Evolutionary conservation across 495 filamentous ascomycete genomes (phyloP).

Genomic region (Xylaria flabelliformis): DNA sequence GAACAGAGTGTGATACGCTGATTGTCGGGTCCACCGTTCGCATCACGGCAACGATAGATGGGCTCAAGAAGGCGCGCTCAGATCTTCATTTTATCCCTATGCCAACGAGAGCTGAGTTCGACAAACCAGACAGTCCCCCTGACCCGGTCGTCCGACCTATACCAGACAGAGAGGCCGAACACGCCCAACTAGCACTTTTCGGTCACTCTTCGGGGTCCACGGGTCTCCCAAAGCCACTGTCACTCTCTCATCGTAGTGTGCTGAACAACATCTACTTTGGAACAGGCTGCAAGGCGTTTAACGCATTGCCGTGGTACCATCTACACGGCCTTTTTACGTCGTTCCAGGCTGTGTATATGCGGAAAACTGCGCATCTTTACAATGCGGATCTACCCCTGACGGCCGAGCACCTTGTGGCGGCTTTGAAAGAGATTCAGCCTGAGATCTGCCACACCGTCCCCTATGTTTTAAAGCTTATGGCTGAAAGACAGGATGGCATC

Average conservation of each 20-base stretch:
- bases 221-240: constrained; percentile 61
- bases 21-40: constrained; percentile 44
- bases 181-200: constrained; percentile 50
- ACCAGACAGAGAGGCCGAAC: constrained; percentile 47
- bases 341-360: constrained; percentile 58
- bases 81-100: constrained; percentile 42
- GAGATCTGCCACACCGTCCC: constrained; percentile 63
- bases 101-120: constrained; percentile 46
- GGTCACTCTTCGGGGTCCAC: constrained; percentile 67
- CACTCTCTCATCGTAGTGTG: constrained; percentile 40
- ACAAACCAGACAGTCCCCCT: constrained; percentile 33
- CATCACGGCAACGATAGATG: constrained; percentile 51
- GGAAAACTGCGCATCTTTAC: constrained; percentile 58
- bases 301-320: constrained; percentile 63
- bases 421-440: constrained; percentile 53
- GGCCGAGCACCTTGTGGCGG: constrained; percentile 51
- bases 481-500: constrained; percentile 55
- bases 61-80: constrained; percentile 46
- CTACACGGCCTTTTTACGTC: constrained; percentile 56
- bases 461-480: constrained; percentile 62
- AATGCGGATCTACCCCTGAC: constrained; percentile 63
- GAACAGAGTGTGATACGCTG: constrained; percentile 51
- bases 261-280: constrained; percentile 48
- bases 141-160: constrained; percentile 41
- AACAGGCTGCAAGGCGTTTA: constrained; percentile 56